A percentile compares a stretch with the other conserved stretches of the same genome.
Conservation (phyloP, 2,329 filamentous ascomycete species). For the Beauveria sp. region DNA sequence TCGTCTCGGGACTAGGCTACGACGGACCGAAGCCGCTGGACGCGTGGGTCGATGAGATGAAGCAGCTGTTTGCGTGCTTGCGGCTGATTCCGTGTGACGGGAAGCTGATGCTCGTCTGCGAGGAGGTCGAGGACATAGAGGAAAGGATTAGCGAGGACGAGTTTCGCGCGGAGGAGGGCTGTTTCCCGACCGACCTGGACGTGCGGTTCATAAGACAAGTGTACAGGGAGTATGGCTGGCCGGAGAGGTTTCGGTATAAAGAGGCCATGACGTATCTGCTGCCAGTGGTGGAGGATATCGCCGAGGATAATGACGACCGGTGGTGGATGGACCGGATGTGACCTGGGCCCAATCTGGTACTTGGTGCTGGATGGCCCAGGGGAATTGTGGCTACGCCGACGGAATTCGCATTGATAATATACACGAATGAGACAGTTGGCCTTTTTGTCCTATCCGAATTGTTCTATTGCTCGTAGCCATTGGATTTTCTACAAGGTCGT, state of each 20-base stretch:
- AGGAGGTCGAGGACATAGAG: slow-evolving; percentile 7
- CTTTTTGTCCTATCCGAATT: no score
- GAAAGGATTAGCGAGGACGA: slow-evolving; percentile 14
- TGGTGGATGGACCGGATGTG: slow-evolving; percentile 15
- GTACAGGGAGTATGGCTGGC: slow-evolving; percentile 27
- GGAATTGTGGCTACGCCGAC: no score
- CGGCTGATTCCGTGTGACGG: slow-evolving; percentile 16
- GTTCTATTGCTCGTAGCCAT: no score
- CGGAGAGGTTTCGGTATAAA: slow-evolving; percentile 22
- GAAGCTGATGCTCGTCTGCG: slow-evolving; percentile 8
- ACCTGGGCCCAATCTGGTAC: no score
- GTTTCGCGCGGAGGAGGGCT: slow-evolving; percentile 11
- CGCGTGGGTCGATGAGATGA: slow-evolving; percentile 20
- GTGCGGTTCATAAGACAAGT: slow-evolving; percentile 17
- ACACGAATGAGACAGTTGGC: no score
- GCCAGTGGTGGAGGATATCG: neutral
- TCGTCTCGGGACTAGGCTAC: neutral
- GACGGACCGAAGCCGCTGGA: neutral
- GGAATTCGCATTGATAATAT: no score
- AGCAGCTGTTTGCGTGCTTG: slow-evolving; percentile 19
- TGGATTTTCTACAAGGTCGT: no score
- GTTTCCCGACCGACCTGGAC: slow-evolving; percentile 14
- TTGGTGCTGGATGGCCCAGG: no score
- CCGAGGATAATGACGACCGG: neutral
- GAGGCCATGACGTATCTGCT: slow-evolving; percentile 15